These are phyloP conservation scores for Omphalea diandra DNA, from an alignment of 441 rosid species.

Conservation along the genomic window DNA sequence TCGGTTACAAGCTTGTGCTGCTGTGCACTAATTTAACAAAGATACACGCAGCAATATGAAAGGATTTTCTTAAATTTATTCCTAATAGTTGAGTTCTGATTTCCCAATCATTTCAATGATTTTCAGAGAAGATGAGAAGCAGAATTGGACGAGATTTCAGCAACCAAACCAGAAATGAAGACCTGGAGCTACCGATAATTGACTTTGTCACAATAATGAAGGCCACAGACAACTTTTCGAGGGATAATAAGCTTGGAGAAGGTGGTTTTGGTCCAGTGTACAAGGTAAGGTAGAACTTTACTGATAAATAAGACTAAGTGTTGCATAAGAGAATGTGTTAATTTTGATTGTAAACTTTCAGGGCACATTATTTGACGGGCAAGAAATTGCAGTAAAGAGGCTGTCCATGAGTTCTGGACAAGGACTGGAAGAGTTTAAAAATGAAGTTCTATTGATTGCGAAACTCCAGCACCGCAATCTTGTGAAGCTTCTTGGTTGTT, in stretches of 20 bases:
- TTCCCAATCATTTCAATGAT: not conserved
- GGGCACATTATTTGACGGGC: slow-evolving; percentile 27
- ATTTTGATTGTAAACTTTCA: not conserved
- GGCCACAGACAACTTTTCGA: slow-evolving; percentile 34
- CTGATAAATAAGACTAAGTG: not conserved
- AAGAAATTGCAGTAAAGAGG: slow-evolving; percentile 37
- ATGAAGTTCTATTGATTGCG: slow-evolving; percentile 34
- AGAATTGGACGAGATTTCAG: not conserved
- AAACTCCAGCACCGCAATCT: slow-evolving; percentile 44
- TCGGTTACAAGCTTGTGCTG: not conserved
- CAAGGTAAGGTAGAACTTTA: slow-evolving; percentile 23
- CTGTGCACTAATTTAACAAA: not conserved
- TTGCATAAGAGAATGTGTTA: not conserved
- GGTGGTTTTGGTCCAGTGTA: slow-evolving; percentile 44
- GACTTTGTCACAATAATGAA: slow-evolving; percentile 16
- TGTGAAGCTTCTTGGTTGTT: slow-evolving; percentile 34
- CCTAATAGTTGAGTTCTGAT: not conserved
- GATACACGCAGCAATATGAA: not conserved
- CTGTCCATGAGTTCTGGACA: slow-evolving; percentile 30
- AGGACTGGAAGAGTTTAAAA: slow-evolving; percentile 34
- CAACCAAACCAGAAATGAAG: slow-evolving; percentile 17
- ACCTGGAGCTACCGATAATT: slow-evolving; percentile 31
- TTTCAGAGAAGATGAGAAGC: slow-evolving; percentile 18
- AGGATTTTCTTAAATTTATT: not conserved
- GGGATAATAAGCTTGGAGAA: slow-evolving; percentile 32